phyloP scores from a whole-genome alignment of 2,329 filamentous ascomycete species.

The Pseudogymnoascus sp. region DNA sequence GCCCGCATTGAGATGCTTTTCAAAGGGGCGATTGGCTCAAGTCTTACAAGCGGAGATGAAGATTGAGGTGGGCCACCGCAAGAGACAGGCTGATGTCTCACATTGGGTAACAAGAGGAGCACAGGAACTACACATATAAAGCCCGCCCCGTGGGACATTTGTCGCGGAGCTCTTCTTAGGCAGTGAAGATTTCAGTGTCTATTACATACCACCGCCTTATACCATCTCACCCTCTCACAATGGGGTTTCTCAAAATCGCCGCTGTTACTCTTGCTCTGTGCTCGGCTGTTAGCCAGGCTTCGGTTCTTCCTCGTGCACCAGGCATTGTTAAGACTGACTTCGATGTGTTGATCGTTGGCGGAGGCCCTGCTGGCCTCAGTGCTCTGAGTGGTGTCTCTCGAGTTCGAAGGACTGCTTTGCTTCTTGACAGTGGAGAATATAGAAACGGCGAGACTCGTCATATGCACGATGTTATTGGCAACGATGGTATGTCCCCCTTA shows the following conservation, averaged over 20 bases:
- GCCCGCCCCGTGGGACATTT: not conserved
- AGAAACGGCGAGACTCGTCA: constrained; percentile 34
- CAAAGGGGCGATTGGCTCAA: not conserved
- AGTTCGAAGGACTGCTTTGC: constrained; percentile 30
- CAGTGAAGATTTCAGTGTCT: not conserved
- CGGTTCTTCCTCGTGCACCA: not conserved
- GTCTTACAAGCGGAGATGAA: not conserved
- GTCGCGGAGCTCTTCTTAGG: not conserved
- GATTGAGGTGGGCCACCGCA: not conserved
- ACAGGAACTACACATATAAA: not conserved
- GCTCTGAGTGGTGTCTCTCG: constrained; percentile 33
- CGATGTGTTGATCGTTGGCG: constrained; percentile 33
- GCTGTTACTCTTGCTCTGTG: not conserved
- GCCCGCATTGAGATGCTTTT: not conserved
- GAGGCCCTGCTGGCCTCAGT: constrained; percentile 37
- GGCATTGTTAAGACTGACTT: not conserved
- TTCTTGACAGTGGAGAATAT: constrained; percentile 37
- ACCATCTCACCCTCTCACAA: not conserved
- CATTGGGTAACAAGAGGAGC: not conserved
- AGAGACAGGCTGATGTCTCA: constrained; percentile 1
- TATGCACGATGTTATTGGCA: constrained; percentile 39
- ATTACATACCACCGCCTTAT: not conserved
- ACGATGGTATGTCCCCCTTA: constrained; percentile 21
- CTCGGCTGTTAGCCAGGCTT: constrained; percentile 4
- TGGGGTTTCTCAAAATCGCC: not conserved